Evolutionary conservation across 305 asterid genomes (phyloP).

Genomic region (Fraxinus velutina): DNA sequence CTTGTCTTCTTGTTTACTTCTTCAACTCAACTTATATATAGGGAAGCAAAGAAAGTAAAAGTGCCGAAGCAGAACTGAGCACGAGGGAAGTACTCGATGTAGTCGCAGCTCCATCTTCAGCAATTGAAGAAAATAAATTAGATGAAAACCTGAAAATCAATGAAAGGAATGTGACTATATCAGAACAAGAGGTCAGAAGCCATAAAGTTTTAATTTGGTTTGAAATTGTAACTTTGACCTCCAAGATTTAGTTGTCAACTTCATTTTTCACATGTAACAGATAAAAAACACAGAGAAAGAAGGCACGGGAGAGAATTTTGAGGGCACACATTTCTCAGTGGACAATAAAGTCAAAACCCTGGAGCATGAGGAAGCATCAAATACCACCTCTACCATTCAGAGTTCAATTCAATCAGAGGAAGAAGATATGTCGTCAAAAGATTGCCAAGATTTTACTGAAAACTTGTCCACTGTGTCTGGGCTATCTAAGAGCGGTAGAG

Average conservation of each 20-base stretch:
- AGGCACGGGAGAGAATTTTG: slow-evolving; percentile 6
- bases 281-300: not conserved
- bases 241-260: not conserved
- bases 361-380: not conserved
- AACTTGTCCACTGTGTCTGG: not conserved
- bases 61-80: not conserved
- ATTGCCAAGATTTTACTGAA: not conserved
- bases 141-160: not conserved
- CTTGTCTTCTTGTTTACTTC: not conserved
- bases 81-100: not conserved
- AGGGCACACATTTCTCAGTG: not conserved
- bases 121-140: not conserved
- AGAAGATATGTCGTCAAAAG: not conserved
- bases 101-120: not conserved
- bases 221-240: not conserved
- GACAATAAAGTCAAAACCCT: not conserved
- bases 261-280: not conserved
- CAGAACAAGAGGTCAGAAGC: slow-evolving; percentile 11
- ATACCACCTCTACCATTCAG: not conserved
- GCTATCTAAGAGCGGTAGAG: not conserved
- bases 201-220: not conserved
- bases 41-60: not conserved
- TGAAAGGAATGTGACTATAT: not conserved
- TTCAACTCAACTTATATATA: not conserved
- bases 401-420: not conserved